A percentile compares a stretch with the other conserved stretches of the same genome.
Conservation (phyloP, 2,329 filamentous ascomycete genomes). For the Arthrobotrys sinensis region DNA sequence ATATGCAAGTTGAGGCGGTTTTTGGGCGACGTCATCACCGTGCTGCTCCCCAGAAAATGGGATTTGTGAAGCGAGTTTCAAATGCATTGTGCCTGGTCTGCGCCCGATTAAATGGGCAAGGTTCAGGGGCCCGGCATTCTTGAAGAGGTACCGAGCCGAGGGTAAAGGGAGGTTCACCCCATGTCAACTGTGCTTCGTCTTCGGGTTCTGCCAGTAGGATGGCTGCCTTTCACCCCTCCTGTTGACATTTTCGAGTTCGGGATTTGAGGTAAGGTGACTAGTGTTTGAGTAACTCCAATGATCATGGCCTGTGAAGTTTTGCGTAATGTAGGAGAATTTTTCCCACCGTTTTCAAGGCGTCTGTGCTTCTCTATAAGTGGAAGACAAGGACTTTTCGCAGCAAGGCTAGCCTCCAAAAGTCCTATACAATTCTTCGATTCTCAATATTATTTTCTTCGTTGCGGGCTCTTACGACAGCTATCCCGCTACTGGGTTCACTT, state of each 20-base stretch:
- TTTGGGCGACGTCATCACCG: slow-evolving; percentile 21
- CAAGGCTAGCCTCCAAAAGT: not conserved
- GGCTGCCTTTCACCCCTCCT: slow-evolving; percentile 28
- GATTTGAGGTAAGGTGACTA: slow-evolving; percentile 27
- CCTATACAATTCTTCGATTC: slow-evolving; percentile 6
- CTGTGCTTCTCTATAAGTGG: slow-evolving; percentile 46
- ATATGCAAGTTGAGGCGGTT: slow-evolving; percentile 29
- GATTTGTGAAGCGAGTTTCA: slow-evolving; percentile 54
- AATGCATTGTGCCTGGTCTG: slow-evolving; percentile 48
- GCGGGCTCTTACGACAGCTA: slow-evolving; percentile 15
- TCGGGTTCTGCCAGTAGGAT: slow-evolving; percentile 49
- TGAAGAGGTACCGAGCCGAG: slow-evolving; percentile 35
- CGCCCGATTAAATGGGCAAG: slow-evolving; percentile 27
- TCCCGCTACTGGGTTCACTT: not conserved
- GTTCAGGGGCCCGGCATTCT: slow-evolving; percentile 44
- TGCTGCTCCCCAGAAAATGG: slow-evolving; percentile 45
- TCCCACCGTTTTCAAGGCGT: slow-evolving; percentile 13
- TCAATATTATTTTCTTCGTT: not conserved
- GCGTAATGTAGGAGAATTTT: slow-evolving; percentile 41
- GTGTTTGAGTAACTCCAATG: slow-evolving; percentile 48
- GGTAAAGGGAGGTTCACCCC: slow-evolving; percentile 38
- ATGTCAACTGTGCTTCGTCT: slow-evolving; percentile 12
- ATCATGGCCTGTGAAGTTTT: slow-evolving; percentile 25
- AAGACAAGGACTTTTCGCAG: slow-evolving; percentile 15
- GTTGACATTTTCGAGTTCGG: slow-evolving; percentile 11